Base-by-base conservation (phyloP, 106 monocot species). In the Acorus calamus region DNA sequence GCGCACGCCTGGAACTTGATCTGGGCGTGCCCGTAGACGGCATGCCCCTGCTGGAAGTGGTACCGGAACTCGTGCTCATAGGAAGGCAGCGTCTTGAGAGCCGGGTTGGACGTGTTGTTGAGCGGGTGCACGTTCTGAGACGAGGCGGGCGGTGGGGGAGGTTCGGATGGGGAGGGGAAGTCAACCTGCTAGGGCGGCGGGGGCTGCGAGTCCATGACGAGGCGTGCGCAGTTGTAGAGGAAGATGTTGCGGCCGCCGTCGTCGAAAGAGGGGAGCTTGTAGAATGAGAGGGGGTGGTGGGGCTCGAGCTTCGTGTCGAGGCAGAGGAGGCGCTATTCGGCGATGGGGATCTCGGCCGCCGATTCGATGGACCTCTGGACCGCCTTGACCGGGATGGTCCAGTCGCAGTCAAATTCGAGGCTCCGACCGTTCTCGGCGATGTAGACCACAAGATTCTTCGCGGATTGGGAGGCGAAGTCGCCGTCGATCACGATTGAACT, bases 211-310 rank as follows among this genome's bases (percentile, higher is more conserved):
- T n/a, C n/a, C n/a, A n/a, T n/a, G n/a, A n/a, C n/a, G 50, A 99
- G 87, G 2, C 77, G 73, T 11, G 83, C 57, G 52, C 86, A 85
- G 69, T 92, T 92, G 55, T 79, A 91, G 2, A 99, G 69, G 73
- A 92, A 99, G 11, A 88, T 86, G 70, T 99, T 88, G 2, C 75
- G 63, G 41, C 80, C 77, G 58, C 91, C 96, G 46, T 77, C n/a
- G n/a, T n/a, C n/a, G n/a, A n/a, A n/a, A n/a, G n/a, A 85, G 2
- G 96, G 96, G 4, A 99, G 85, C 71, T 85, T 85, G 65, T 99
- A 99, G 71, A 79, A 71, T 0, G 85, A 78, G 10, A 99, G 61
- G 0, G 64, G 56, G 12, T 85, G 83, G 46, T 76, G 76, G 51
- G 83, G 55, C 43, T 92, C 92, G 13, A 99, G 70, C 49, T 79